These are phyloP conservation scores for Pascua sp. DNA, from an alignment of 1,284 basidiomycete genomes.

Conservation along the genomic window DNA sequence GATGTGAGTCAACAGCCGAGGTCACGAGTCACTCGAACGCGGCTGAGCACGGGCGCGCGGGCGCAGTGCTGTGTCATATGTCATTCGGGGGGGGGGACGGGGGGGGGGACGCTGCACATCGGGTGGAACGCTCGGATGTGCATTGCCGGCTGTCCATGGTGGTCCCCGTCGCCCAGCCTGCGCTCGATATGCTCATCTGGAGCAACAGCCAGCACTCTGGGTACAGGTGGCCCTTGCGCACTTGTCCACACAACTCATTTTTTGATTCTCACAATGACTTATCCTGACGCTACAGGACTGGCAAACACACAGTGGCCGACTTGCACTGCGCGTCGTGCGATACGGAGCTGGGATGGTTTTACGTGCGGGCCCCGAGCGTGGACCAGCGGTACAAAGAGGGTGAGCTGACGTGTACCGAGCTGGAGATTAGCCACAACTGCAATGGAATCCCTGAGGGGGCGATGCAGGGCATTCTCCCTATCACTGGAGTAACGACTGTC, in stretches of 20 bases:
- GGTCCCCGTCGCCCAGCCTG: too few species aligned
- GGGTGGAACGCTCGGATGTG: too few species aligned
- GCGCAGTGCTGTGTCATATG: too few species aligned
- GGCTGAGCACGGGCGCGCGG: too few species aligned
- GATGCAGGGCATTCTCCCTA: background rate
- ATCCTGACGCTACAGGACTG: constrained; percentile 32
- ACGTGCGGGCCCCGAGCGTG: constrained; percentile 43
- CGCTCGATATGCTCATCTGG: too few species aligned
- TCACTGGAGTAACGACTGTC: background rate
- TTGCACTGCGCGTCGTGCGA: constrained; percentile 42
- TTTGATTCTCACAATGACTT: background rate
- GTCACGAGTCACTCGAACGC: too few species aligned
- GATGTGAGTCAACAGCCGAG: constrained; percentile 32
- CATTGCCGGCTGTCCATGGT: too few species aligned
- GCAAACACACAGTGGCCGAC: constrained; percentile 47
- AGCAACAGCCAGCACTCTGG: background rate
- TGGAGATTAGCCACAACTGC: too few species aligned
- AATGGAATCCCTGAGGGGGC: background rate
- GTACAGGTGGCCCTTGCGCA: background rate
- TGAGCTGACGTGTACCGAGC: constrained; percentile 12
- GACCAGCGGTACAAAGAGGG: constrained; percentile 50
- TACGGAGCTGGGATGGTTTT: constrained; percentile 46
- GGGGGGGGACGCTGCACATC: too few species aligned
- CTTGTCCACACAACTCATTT: background rate
- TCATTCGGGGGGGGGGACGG: too few species aligned